phyloP scores from a whole-genome alignment of 1,284 basidiomycete genomes.

The Sutorius eximius region DNA sequence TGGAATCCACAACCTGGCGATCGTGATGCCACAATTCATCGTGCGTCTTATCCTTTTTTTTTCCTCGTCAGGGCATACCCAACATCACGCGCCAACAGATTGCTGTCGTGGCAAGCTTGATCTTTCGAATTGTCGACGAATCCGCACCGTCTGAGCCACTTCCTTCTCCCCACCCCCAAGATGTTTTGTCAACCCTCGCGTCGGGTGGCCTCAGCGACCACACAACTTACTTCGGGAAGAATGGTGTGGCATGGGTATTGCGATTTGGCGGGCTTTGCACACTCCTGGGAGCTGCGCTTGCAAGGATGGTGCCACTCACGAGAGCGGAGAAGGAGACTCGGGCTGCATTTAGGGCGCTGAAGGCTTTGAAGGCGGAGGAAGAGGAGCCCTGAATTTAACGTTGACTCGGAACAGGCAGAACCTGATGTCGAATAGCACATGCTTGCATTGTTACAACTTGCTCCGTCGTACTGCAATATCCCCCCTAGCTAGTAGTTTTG shows the following conservation, averaged over 20 bases:
- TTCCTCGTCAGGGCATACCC: neutral
- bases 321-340: conserved; percentile 88
- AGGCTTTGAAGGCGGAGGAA: conserved; percentile 60
- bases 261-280: conserved; percentile 89
- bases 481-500: neutral
- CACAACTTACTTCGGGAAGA: conserved; percentile 73
- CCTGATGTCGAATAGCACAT: conserved; percentile 2
- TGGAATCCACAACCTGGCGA: conserved; percentile 93
- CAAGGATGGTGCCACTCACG: conserved; percentile 81
- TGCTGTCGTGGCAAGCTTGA: conserved; percentile 83
- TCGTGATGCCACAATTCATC: conserved; percentile 90
- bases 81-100: conserved; percentile 51
- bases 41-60: conserved; percentile 47
- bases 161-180: conserved; percentile 18
- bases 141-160: conserved; percentile 39
- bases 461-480: conserved; percentile 7
- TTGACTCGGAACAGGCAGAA: neutral
- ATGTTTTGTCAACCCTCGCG: conserved; percentile 3
- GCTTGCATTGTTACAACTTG: conserved; percentile 10
- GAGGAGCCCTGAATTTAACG: conserved; percentile 40
- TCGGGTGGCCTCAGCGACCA: conserved; percentile 36
- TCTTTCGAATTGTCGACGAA: conserved; percentile 81
- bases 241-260: conserved; percentile 90
- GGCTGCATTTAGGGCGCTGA: conserved; percentile 76
- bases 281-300: conserved; percentile 69